A percentile compares a stretch with the other conserved stretches of the same genome.
phyloP scores from a whole-genome alignment of 768 basidiomycete species.

The Nevesoporus exiguus region DNA sequence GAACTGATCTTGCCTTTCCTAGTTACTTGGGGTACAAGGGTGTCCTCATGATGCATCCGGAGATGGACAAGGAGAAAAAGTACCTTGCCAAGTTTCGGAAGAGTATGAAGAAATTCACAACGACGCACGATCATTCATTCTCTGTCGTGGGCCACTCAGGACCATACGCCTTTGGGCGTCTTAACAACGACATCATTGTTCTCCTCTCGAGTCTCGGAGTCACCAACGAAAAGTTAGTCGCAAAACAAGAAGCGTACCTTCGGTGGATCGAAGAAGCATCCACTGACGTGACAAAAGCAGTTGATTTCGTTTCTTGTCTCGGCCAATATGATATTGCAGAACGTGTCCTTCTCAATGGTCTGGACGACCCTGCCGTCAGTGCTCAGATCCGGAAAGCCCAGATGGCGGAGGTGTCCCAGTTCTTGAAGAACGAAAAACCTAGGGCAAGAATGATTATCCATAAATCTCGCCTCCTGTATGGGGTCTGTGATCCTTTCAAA shows the following conservation, averaged over 20 bases:
- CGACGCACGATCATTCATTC: constrained; percentile 55
- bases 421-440: constrained; percentile 51
- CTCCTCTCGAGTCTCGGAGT: constrained; percentile 63
- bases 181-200: constrained; percentile 69
- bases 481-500: constrained; percentile 64
- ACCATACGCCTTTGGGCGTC: constrained; percentile 60
- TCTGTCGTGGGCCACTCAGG: constrained; percentile 63
- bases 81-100: constrained; percentile 56
- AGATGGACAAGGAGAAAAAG: constrained; percentile 46
- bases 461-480: constrained; percentile 59
- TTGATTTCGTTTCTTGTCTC: constrained; percentile 55
- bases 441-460: constrained; percentile 59
- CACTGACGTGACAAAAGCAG: constrained; percentile 43
- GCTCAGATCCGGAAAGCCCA: constrained; percentile 44
- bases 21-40: constrained; percentile 74
- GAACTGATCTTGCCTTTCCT: not conserved
- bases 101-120: constrained; percentile 69
- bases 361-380: constrained; percentile 43
- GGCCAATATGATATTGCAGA: constrained; percentile 50
- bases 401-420: constrained; percentile 46
- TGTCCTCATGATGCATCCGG: constrained; percentile 62
- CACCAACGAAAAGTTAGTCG: constrained; percentile 47
- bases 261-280: constrained; percentile 54
- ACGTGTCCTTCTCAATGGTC: constrained; percentile 50
- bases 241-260: constrained; percentile 58